phyloP scores from a whole-genome alignment of 2,329 filamentous ascomycete species.

The Apiospora saccharicola region DNA sequence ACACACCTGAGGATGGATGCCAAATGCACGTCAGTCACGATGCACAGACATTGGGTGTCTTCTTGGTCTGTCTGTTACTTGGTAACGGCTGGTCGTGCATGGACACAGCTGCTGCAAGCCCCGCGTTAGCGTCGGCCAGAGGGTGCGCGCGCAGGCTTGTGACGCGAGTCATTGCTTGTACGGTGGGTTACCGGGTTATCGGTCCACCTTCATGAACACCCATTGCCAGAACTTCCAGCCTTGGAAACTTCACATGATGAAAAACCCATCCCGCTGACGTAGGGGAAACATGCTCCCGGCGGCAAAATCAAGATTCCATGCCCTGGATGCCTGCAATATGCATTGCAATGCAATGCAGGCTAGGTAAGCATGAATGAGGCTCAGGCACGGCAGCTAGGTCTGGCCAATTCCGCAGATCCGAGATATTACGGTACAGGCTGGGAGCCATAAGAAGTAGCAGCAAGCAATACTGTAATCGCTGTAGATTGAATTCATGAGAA shows the following conservation, averaged over 20 bases:
- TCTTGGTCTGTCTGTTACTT: background rate
- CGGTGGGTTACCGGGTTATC: background rate
- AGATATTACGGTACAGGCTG: background rate
- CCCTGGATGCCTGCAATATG: background rate
- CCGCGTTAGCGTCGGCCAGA: conserved; percentile 13
- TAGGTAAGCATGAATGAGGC: background rate
- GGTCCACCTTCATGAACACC: conserved; percentile 13
- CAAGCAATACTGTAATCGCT: background rate
- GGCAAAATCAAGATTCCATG: background rate
- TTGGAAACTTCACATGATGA: conserved; percentile 1
- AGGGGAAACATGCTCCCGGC: background rate
- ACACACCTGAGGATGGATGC: background rate
- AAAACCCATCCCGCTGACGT: background rate
- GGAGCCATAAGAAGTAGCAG: background rate
- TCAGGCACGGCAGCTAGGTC: background rate
- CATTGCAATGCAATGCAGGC: background rate
- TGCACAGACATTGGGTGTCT: background rate
- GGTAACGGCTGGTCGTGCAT: conserved; percentile 6
- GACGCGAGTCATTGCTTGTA: conserved; percentile 19
- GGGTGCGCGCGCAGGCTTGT: background rate
- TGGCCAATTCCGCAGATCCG: background rate
- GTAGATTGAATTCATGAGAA: conserved; percentile 10
- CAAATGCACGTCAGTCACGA: background rate
- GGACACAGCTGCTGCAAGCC: background rate
- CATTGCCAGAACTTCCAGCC: conserved; percentile 17